Conservation (phyloP, 352 stramenopile genomes). For the Globisporangium camurandrum region DNA sequence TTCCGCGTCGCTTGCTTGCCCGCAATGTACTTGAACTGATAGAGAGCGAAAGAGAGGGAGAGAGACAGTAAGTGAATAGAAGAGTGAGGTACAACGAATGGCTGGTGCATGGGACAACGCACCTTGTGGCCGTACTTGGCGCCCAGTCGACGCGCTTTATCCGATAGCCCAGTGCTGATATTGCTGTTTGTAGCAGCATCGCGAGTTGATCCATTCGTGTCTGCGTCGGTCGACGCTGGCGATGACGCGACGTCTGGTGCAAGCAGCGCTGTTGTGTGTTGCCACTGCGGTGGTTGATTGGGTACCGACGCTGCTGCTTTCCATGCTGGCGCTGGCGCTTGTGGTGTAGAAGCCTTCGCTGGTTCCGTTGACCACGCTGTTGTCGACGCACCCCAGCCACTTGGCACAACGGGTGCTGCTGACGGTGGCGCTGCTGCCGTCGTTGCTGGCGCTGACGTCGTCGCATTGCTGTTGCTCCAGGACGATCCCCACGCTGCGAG, state of each 20-base stretch:
- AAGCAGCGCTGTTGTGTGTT: background rate
- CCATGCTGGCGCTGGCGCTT: slow-evolving; percentile 7
- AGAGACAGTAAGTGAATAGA: background rate
- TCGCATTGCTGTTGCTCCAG: slow-evolving; percentile 6
- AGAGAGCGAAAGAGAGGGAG: background rate
- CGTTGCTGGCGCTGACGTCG: slow-evolving; percentile 5
- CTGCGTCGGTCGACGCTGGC: background rate
- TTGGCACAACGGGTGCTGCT: slow-evolving; percentile 1
- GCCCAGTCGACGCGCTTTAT: slow-evolving; percentile 58
- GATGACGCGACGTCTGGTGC: background rate
- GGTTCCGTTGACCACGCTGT: slow-evolving; percentile 19
- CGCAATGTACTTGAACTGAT: slow-evolving; percentile 67
- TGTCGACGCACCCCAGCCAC: slow-evolving; percentile 14
- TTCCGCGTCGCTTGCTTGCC: slow-evolving; percentile 51
- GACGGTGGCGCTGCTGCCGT: slow-evolving; percentile 4
- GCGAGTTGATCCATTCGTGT: background rate
- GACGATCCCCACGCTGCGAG: slow-evolving; percentile 5
- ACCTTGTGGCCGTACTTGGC: slow-evolving; percentile 71
- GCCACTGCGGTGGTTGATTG: slow-evolving; percentile 11
- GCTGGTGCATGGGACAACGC: background rate
- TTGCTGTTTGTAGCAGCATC: slow-evolving; percentile 11
- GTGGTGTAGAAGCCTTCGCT: background rate
- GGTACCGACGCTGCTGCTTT: slow-evolving; percentile 9
- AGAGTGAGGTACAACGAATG: background rate
- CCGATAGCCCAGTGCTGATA: slow-evolving; percentile 28